Conservation (phyloP, 305 asterid genomes). For the Solanum hybrid region DNA sequence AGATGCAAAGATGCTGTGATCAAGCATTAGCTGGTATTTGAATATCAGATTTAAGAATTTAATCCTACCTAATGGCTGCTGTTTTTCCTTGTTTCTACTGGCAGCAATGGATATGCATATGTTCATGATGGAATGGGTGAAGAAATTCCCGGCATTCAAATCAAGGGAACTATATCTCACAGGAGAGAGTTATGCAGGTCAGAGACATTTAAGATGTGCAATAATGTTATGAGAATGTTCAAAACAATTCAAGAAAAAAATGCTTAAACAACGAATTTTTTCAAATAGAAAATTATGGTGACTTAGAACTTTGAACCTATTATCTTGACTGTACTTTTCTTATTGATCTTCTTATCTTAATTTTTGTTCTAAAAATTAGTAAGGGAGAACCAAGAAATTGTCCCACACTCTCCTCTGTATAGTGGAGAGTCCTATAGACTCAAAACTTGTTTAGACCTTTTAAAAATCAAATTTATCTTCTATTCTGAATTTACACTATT, state of each 20-base stretch:
- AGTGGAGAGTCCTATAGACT: no score
- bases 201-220: not conserved
- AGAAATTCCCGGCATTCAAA: constrained; percentile 69
- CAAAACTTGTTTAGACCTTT: not conserved
- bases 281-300: not conserved
- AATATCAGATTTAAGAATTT: not conserved
- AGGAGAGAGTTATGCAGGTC: constrained; percentile 98
- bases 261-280: not conserved
- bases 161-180: constrained; percentile 66
- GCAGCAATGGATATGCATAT: constrained; percentile 72
- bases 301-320: not conserved
- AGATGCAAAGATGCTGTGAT: not conserved
- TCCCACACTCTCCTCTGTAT: no score
- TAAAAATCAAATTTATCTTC: not conserved
- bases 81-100: constrained; percentile 8
- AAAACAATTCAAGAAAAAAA: not conserved
- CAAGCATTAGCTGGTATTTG: not conserved
- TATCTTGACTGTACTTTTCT: no score
- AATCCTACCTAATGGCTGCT: not conserved
- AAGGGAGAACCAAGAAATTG: not conserved
- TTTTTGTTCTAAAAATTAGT: no score
- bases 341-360: no score
- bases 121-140: constrained; percentile 69
- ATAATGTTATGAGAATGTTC: not conserved
- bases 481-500: not conserved